A percentile compares a stretch with the other conserved stretches of the same genome.
Evolutionary conservation across 352 stramenopile genomes (phyloP).

Genomic region (Pythium grandisporangium): DNA sequence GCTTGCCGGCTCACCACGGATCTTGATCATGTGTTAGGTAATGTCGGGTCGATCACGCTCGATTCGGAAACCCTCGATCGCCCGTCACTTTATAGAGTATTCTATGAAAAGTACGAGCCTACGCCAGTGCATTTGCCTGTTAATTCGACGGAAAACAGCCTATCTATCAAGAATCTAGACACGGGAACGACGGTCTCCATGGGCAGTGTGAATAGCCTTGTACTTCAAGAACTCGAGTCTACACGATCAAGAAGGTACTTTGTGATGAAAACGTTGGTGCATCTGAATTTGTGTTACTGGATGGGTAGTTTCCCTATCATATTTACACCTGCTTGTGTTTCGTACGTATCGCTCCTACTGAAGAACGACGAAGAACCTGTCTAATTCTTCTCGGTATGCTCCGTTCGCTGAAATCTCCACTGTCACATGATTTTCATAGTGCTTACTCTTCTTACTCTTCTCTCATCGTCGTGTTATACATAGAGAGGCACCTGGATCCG

Average conservation of each 20-base stretch:
- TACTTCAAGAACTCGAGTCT: constrained; percentile 57
- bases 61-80: constrained; percentile 73
- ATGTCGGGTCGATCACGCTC: constrained; percentile 73
- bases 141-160: constrained; percentile 45
- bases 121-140: constrained; percentile 44
- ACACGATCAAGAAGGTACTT: constrained; percentile 29
- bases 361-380: constrained; percentile 45
- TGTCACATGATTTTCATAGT: too few species aligned
- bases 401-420: too few species aligned
- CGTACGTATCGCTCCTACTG: too few species aligned
- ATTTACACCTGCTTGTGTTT: too few species aligned
- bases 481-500: constrained; percentile 48
- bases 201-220: constrained; percentile 68
- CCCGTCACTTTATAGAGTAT: constrained; percentile 75
- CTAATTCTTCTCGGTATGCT: constrained; percentile 43
- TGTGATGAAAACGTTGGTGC: too few species aligned
- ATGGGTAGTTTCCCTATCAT: too few species aligned
- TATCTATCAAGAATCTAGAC: constrained; percentile 80
- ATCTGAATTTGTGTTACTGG: too few species aligned
- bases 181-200: constrained; percentile 68
- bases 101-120: constrained; percentile 84
- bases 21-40: too few species aligned
- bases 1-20: too few species aligned
- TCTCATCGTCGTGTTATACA: not conserved
- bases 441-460: constrained; percentile 2